Evolutionary conservation across 257 asterid species (phyloP).

Genomic region (Solanum dulcamara): DNA sequence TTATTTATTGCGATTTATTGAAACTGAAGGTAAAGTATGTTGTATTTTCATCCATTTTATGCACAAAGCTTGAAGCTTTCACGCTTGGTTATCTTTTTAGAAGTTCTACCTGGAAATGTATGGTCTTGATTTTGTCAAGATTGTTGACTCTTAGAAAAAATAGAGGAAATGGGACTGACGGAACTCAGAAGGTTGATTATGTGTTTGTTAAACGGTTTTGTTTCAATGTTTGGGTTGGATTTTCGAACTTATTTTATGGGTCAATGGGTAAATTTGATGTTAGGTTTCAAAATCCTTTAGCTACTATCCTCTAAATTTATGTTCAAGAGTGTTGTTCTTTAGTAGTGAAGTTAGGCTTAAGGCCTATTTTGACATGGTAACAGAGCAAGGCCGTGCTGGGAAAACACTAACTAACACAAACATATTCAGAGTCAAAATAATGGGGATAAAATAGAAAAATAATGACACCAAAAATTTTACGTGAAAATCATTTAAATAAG

Average conservation of each 20-base stretch:
- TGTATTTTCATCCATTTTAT: background rate
- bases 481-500: too few species aligned
- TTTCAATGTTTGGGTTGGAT: background rate
- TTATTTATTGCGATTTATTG: background rate
- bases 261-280: background rate
- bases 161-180: background rate
- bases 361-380: too few species aligned
- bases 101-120: background rate
- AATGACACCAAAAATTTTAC: too few species aligned
- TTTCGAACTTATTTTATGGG: background rate
- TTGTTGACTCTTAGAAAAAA: background rate
- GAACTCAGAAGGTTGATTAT: background rate
- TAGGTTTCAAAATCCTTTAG: background rate
- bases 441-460: too few species aligned
- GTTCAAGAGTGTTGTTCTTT: background rate
- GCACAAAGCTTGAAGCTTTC: background rate
- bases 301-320: background rate
- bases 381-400: too few species aligned
- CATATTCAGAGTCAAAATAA: too few species aligned
- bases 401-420: too few species aligned
- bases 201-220: background rate
- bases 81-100: background rate
- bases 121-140: background rate
- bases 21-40: background rate
- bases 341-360: too few species aligned